A percentile compares a stretch with the other conserved stretches of the same genome.
Evolutionary conservation across 2,329 filamentous ascomycete species (phyloP).

Genomic region (Epichloe typhina): DNA sequence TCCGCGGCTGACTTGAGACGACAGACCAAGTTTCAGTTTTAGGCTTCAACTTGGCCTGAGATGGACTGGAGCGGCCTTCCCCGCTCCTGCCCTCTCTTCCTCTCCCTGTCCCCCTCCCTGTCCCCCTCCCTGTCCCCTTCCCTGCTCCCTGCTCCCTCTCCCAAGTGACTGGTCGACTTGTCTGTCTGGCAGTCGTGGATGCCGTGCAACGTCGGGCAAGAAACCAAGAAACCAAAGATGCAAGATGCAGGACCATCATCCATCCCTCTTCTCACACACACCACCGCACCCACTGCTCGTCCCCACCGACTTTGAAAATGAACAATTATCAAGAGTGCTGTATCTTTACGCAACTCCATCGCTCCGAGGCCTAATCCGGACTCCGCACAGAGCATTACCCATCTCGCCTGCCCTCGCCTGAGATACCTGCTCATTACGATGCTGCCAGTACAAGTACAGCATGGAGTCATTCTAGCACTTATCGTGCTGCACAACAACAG

Average conservation of each 20-base stretch:
- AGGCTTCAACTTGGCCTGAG: neutral
- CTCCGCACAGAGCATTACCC: too few relatives aligned
- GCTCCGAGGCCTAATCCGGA: too few relatives aligned
- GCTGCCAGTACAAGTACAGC: neutral
- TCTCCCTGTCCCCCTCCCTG: neutral
- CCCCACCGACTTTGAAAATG: too few relatives aligned
- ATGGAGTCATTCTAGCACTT: neutral
- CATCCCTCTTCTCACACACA: too few relatives aligned
- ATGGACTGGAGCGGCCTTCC: neutral
- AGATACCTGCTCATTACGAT: too few relatives aligned
- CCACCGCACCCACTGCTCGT: too few relatives aligned
- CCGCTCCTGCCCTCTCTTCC: neutral
- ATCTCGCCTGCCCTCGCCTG: too few relatives aligned
- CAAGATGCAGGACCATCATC: neutral
- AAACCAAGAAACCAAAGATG: constrained; percentile 1
- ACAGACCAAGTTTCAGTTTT: neutral
- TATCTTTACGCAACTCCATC: too few relatives aligned
- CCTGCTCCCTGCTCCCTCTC: neutral
- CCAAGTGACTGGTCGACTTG: neutral
- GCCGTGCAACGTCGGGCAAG: constrained; percentile 9
- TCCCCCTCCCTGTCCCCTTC: neutral
- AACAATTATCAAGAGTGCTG: too few relatives aligned
- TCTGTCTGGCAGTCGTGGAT: neutral
- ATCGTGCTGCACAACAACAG: neutral
- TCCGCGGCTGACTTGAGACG: neutral